Percentiles rank a stretch among this genome's conserved stretches.
Conservation (phyloP, 192 early-diverging fungal species). For the Umbelopsis vinacea region DNA sequence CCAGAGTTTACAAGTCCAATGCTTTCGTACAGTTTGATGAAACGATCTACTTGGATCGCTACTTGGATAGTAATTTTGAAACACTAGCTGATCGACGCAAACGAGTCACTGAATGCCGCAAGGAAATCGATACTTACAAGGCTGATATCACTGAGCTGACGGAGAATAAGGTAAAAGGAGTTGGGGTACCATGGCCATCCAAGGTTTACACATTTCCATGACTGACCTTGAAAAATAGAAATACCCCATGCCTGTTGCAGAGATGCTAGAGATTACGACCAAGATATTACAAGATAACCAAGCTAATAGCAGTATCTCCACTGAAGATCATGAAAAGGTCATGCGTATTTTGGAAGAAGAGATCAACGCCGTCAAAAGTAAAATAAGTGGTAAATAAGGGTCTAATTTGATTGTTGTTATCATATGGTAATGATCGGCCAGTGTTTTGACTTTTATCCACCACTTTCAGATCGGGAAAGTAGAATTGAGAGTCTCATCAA, state of each 20-base stretch:
- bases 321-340: conserved; percentile 8
- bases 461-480: background rate
- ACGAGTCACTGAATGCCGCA: conserved; percentile 32
- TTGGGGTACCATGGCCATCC: background rate
- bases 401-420: background rate
- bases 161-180: conserved; percentile 19
- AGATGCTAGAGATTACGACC: conserved; percentile 37
- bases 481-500: conserved; percentile 25
- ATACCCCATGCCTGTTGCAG: conserved; percentile 33
- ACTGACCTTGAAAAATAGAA: background rate
- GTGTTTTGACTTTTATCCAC: background rate
- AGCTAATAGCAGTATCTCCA: background rate
- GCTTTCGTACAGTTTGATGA: conserved; percentile 67
- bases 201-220: background rate
- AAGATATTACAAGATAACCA: conserved; percentile 28
- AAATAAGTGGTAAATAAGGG: background rate
- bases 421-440: conserved; percentile 12
- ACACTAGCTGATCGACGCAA: conserved; percentile 25
- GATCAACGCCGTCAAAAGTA: background rate
- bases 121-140: conserved; percentile 37
- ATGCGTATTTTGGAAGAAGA: conserved; percentile 27
- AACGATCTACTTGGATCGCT: conserved; percentile 64
- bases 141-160: conserved; percentile 33
- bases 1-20: conserved; percentile 70
- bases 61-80: conserved; percentile 46